A percentile compares a stretch with the other conserved stretches of the same genome.
These are phyloP conservation scores for Madurella fahalii DNA, from an alignment of 2,329 filamentous ascomycete species.

Conservation along the genomic window DNA sequence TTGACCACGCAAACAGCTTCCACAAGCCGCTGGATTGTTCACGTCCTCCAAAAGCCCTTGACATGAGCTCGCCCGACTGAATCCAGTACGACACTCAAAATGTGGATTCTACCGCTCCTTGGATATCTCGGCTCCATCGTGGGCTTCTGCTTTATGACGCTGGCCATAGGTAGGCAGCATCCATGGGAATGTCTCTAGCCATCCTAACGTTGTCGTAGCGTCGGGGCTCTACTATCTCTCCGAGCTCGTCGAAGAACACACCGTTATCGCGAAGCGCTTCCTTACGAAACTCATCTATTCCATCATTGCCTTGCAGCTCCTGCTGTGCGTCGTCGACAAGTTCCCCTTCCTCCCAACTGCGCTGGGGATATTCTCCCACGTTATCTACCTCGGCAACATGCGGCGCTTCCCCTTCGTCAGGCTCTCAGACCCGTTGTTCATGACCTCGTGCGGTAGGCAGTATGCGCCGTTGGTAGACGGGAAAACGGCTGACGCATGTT, in stretches of 20 bases:
- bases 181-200: too few species aligned
- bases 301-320: constrained; percentile 68
- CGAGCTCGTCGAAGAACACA: constrained; percentile 96
- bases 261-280: constrained; percentile 84
- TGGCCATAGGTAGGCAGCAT: constrained; percentile 70
- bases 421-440: constrained; percentile 80
- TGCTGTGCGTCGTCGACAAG: constrained; percentile 77
- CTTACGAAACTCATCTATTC: constrained; percentile 79
- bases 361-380: constrained; percentile 74
- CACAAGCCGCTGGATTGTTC: neutral
- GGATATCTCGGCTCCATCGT: constrained; percentile 83
- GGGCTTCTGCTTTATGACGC: constrained; percentile 89
- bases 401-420: constrained; percentile 71
- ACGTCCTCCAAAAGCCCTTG: neutral
- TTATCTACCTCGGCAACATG: constrained; percentile 86
- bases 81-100: constrained; percentile 41
- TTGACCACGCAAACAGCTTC: constrained; percentile 10
- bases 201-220: constrained; percentile 45
- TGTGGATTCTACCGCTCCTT: constrained; percentile 94
- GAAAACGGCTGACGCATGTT: neutral
- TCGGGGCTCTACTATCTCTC: constrained; percentile 99
- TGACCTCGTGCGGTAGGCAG: constrained; percentile 71
- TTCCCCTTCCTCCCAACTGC: constrained; percentile 73
- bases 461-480: neutral
- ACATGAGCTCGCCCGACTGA: constrained; percentile 4